Base-by-base conservation (phyloP, 2,329 filamentous ascomycete species). In the Fusarium lateritium region DNA sequence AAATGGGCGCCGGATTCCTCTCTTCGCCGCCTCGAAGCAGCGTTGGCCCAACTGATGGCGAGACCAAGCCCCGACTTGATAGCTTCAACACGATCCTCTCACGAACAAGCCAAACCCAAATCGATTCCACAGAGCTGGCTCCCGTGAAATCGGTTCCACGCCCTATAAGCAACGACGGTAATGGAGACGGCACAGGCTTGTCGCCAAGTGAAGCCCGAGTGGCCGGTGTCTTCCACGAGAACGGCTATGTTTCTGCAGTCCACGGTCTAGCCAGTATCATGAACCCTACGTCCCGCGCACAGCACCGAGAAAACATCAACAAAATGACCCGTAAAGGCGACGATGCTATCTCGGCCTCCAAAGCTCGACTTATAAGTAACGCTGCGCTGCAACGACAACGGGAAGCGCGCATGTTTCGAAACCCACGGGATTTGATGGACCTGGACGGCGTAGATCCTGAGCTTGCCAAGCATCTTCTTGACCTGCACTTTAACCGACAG, bases 401-500 rank as follows among this genome's bases (percentile, higher is more conserved):
- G 22, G 77, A 79, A 47, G 64, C 71, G 11, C 67, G 73, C 51
- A 69, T 79, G 54, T 77, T 77, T 34, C 70, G 75, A 2, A 73
- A 75, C 21, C 78, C 77, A 2, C 57, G 64, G 42, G 69, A 72
- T n/a, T 46, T 74, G 40, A 76, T 80, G 63, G 79, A 80, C 22
- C 59, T 80, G 10, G 79, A 80, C 44, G 79, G 78, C 9, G 70
- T 71, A 4, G 68, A 73, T 26, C 70, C 74, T 2, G 79, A 80
- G 26, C 63, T 79, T 34, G 79, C 79, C 2, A 76, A 72, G 56
- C 79, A 81, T 67, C 70, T 81, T 7, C 69, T 81, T 3, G 75
- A 80, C n/a, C 46, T 80, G 1, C 77, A 81, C 62, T 81, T 77
- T 43, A 81, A 80, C 62, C 75, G 75, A 21, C 77, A 79, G 44